Evolutionary conservation across 169 alveolate genomes (phyloP).

Genomic region (Plasmodium gaboni): DNA sequence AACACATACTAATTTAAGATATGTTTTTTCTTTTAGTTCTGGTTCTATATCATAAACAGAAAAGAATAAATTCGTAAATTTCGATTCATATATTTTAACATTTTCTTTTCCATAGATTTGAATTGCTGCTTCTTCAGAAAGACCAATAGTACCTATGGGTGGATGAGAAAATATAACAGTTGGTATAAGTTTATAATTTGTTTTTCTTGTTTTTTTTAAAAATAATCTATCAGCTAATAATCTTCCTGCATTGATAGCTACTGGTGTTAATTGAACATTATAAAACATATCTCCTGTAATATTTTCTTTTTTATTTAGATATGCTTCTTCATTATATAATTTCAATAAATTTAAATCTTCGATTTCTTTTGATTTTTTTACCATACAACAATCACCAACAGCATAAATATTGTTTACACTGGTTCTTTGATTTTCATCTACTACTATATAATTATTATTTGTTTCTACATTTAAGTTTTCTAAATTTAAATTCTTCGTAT

Average conservation of each 20-base stretch:
- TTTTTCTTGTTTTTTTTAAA: constrained; percentile 66
- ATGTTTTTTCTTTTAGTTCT: constrained; percentile 82
- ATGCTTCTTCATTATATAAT: constrained; percentile 34
- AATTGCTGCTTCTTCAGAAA: constrained; percentile 92
- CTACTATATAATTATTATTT: constrained; percentile 42
- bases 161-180: constrained; percentile 94
- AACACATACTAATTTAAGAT: constrained; percentile 85
- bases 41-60: constrained; percentile 79
- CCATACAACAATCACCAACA: constrained; percentile 72
- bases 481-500: constrained; percentile 65
- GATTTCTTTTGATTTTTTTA: constrained; percentile 18
- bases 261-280: constrained; percentile 92
- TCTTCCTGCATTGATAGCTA: constrained; percentile 96
- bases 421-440: constrained; percentile 72
- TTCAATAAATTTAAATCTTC: constrained; percentile 58
- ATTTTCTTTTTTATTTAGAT: constrained; percentile 17
- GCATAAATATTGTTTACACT: constrained; percentile 65
- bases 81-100: constrained; percentile 84
- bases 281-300: neutral
- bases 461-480: constrained; percentile 29
- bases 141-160: constrained; percentile 93
- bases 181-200: constrained; percentile 87
- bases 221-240: constrained; percentile 93
- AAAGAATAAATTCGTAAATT: constrained; percentile 84
- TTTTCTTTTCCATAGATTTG: constrained; percentile 90